Percentiles rank a stretch among this genome's conserved stretches.
Conservation (phyloP, 441 rosid species). For the Erodium trifolium region DNA sequence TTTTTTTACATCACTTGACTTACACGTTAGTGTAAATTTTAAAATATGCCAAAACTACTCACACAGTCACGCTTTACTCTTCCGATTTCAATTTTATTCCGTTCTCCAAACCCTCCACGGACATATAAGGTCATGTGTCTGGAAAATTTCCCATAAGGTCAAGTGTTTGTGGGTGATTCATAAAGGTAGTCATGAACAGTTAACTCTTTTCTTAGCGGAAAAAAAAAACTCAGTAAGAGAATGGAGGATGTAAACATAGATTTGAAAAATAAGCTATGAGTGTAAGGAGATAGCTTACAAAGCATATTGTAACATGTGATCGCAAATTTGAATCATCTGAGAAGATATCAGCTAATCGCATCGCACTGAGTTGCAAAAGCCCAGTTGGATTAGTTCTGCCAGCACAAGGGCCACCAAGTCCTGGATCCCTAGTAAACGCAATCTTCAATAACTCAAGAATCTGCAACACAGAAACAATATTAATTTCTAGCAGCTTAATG, state of each 20-base stretch:
- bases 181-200: no score
- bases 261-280: slow-evolving; percentile 10
- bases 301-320: slow-evolving; percentile 49
- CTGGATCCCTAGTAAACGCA: slow-evolving; percentile 54
- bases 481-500: slow-evolving; percentile 13
- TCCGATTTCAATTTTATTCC: no score
- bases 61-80: no score
- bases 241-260: slow-evolving; percentile 9
- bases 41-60: no score
- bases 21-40: no score
- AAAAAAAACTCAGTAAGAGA: background rate
- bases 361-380: slow-evolving; percentile 80
- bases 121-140: no score
- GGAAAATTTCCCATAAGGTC: no score
- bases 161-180: no score
- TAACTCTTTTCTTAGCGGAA: no score
- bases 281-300: slow-evolving; percentile 48
- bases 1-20: no score
- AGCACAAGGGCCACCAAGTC: slow-evolving; percentile 30
- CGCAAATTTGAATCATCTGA: slow-evolving; percentile 95
- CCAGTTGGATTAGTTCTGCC: slow-evolving; percentile 58
- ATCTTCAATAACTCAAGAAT: slow-evolving; percentile 68
- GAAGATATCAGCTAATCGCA: slow-evolving; percentile 89
- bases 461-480: slow-evolving; percentile 36
- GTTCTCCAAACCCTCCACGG: no score